These are phyloP conservation scores for Neurospora sublineolata DNA, from an alignment of 495 filamentous ascomycete genomes.

Conservation along the genomic window DNA sequence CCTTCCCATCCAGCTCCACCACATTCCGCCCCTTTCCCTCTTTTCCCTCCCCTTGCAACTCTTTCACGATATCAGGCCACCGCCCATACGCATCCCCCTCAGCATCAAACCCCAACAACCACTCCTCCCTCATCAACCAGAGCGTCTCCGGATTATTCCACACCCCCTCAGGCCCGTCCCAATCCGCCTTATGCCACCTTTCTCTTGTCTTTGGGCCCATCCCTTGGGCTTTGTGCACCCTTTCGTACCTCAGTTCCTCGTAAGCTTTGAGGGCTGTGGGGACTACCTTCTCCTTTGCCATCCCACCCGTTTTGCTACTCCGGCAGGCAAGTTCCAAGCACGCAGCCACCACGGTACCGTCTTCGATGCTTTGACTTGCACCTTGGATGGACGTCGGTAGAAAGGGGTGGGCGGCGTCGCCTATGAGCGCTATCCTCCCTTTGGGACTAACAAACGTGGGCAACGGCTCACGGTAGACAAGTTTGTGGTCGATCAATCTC, in stretches of 20 bases:
- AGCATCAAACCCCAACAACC: conserved; percentile 51
- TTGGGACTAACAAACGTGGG: conserved; percentile 51
- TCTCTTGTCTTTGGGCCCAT: conserved; percentile 47
- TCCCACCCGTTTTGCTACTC: not conserved
- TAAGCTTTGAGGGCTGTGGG: conserved; percentile 35
- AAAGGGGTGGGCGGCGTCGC: conserved; percentile 65
- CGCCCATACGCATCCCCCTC: conserved; percentile 43
- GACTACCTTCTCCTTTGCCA: conserved; percentile 6
- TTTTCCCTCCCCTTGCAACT: not conserved
- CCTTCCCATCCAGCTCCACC: not conserved
- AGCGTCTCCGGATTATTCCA: conserved; percentile 48
- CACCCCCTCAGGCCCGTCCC: conserved; percentile 28
- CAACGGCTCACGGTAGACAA: conserved; percentile 58
- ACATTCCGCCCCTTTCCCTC: not conserved
- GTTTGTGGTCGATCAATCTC: conserved; percentile 56
- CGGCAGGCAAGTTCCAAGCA: conserved; percentile 39
- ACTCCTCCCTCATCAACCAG: conserved; percentile 43
- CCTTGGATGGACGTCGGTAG: conserved; percentile 63
- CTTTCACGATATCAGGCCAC: conserved; percentile 7
- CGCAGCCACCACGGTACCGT: conserved; percentile 54
- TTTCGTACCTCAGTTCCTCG: conserved; percentile 40
- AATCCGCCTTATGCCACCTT: conserved; percentile 52
- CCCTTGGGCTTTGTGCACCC: conserved; percentile 45
- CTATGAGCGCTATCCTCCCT: conserved; percentile 50
- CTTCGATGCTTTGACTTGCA: conserved; percentile 60